These are phyloP conservation scores for Aspergillus baeticus DNA, from an alignment of 495 filamentous ascomycete genomes.

Conservation along the genomic window DNA sequence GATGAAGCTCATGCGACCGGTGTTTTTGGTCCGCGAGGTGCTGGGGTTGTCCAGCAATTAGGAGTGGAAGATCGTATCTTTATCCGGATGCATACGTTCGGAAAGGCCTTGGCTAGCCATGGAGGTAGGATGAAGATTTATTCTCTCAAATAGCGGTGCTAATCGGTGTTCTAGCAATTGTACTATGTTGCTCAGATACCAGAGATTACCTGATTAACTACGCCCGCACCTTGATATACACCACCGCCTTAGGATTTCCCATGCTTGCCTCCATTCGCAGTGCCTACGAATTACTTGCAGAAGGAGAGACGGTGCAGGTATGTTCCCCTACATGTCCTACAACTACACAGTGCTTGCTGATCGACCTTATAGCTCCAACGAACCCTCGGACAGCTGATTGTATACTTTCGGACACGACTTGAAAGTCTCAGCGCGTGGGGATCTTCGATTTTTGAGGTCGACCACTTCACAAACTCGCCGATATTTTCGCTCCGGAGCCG, in stretches of 20 bases:
- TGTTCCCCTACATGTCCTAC: not conserved
- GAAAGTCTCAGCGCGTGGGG: conserved; percentile 25
- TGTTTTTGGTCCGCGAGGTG: conserved; percentile 59
- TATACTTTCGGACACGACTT: conserved; percentile 35
- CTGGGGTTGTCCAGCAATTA: conserved; percentile 65
- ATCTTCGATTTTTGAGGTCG: conserved; percentile 33
- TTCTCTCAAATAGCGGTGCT: not conserved
- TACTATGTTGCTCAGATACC: conserved; percentile 46
- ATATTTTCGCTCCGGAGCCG: conserved; percentile 47
- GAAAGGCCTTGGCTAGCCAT: conserved; percentile 70
- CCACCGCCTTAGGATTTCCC: conserved; percentile 49
- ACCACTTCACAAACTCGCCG: conserved; percentile 42
- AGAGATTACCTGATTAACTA: conserved; percentile 47
- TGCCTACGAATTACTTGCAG: conserved; percentile 42
- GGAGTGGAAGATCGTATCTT: conserved; percentile 66
- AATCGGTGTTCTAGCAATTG: conserved; percentile 26
- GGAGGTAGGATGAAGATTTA: conserved; percentile 56
- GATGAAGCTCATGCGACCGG: conserved; percentile 81
- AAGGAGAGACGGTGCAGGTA: conserved; percentile 43
- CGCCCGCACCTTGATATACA: conserved; percentile 49
- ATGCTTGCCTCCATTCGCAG: conserved; percentile 46
- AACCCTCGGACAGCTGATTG: conserved; percentile 36
- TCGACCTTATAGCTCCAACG: conserved; percentile 30
- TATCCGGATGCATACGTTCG: conserved; percentile 72
- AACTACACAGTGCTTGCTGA: not conserved